A percentile compares a stretch with the other conserved stretches of the same genome.
Conservation (phyloP, 2,329 filamentous ascomycete species). For the Claviceps maximensis region DNA sequence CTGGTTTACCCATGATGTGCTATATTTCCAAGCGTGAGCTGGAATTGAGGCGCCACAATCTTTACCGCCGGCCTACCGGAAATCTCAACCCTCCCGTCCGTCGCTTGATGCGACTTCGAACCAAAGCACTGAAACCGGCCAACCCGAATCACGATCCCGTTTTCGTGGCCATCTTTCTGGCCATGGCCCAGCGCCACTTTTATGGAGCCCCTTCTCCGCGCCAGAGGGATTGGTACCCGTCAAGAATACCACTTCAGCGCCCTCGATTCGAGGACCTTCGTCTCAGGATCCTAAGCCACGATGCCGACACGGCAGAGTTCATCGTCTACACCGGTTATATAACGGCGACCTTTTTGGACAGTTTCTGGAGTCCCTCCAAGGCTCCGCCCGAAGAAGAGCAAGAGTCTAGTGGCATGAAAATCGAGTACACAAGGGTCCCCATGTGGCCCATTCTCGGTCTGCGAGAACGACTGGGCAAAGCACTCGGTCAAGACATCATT, state of each 20-base stretch:
- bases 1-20: slow-evolving; percentile 23
- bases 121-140: slow-evolving; percentile 32
- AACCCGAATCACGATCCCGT: slow-evolving; percentile 39
- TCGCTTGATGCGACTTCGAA: slow-evolving; percentile 32
- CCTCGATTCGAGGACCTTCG: slow-evolving; percentile 33
- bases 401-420: slow-evolving; percentile 24
- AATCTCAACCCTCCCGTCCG: slow-evolving; percentile 33
- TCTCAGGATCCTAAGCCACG: slow-evolving; percentile 37
- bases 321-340: slow-evolving; percentile 39
- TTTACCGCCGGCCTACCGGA: slow-evolving; percentile 33
- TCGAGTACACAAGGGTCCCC: slow-evolving; percentile 35
- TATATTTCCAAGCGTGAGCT: slow-evolving; percentile 38
- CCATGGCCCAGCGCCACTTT: slow-evolving; percentile 43
- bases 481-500: slow-evolving; percentile 37
- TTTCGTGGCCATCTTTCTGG: slow-evolving; percentile 37
- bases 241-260: slow-evolving; percentile 10
- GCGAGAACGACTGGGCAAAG: slow-evolving; percentile 39
- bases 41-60: slow-evolving; percentile 28
- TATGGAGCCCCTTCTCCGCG: slow-evolving; percentile 21
- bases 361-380: slow-evolving; percentile 35
- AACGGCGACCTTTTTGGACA: slow-evolving; percentile 32
- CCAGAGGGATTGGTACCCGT: slow-evolving; percentile 15
- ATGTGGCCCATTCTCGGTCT: slow-evolving; percentile 43
- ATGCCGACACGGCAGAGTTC: slow-evolving; percentile 34
- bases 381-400: slow-evolving; percentile 17